Base-by-base conservation (phyloP, 1,139 yeast species). In the Spathaspora jeffriesii region DNA sequence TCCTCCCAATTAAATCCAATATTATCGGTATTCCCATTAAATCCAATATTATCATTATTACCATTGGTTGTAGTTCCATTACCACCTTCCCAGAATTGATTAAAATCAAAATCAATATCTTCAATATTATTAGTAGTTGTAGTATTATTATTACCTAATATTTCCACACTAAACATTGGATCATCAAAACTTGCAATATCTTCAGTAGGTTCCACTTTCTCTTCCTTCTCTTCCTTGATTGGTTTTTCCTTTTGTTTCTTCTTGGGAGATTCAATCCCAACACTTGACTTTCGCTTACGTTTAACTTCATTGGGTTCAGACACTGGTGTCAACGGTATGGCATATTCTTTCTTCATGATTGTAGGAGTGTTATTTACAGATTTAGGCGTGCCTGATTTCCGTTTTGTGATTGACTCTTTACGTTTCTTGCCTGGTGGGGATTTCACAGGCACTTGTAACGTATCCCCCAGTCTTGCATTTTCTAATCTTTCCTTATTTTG, bases 401-500 rank as follows among this genome's bases (percentile, higher is more conserved):
- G 56, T 52, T 72, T 70, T 3, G 63, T 58, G 3, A 66, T 14
- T 13, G 38, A 56, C 27, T 67, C 71, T 46, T 67, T 64, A 48
- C 66, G 65, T 53, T 63, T 60, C 43, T 46, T 46, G 38, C n/a
- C n/a, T n/a, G 23, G 23, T 17, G 38, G 38, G 3, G 38, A 34
- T 18, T 34, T 34, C 14, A 18, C 18, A 11, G 77, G 9, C 75
- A 70, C 30, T 61, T 61, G 43, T 52, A 54, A 7, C 31, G 5
- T 67, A 13, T 18, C 21, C 22, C 13, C 23, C 23, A 10, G 38
- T 53, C 81, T 62, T 8, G 82, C 79, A 46, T 76, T 76, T 55
- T 78, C 81, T 47, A 79, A 74, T 30, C 85, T 73, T 61, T 81
- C 82, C 62, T 84, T 84, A 62, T 85, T 85, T 59, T 85, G 91